Conservation (phyloP, 306 rosid species). For the apple (Malus domestica) region DNA sequence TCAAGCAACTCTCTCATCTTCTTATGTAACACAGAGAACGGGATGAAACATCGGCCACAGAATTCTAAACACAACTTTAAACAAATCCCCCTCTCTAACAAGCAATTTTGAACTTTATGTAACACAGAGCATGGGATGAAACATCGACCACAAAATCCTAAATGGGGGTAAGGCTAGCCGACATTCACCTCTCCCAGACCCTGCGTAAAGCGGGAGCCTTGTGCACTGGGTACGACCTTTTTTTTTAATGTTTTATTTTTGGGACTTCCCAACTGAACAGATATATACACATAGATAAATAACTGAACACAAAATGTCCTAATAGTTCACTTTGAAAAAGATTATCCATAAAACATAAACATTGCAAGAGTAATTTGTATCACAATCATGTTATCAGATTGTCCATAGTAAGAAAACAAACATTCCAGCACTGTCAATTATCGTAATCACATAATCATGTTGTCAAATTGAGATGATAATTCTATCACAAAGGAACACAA, state of each 20-base stretch:
- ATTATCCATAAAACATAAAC: neutral
- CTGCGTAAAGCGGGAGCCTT: too few relatives aligned
- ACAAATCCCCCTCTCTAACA: too few relatives aligned
- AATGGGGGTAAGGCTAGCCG: too few relatives aligned
- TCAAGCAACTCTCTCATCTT: neutral
- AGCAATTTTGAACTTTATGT: too few relatives aligned
- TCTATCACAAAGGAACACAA: neutral
- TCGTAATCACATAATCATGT: neutral
- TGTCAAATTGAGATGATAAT: neutral
- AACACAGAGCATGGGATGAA: neutral
- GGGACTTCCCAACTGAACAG: neutral
- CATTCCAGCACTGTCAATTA: neutral
- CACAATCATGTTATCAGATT: neutral
- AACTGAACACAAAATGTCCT: neutral
- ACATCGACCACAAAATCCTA: neutral
- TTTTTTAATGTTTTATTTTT: neutral
- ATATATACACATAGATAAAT: too few relatives aligned
- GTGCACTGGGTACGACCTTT: too few relatives aligned
- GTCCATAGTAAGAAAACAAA: neutral
- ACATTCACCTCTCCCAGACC: too few relatives aligned
- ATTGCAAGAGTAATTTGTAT: neutral
- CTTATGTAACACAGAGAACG: too few relatives aligned
- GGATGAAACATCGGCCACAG: too few relatives aligned
- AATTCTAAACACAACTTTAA: too few relatives aligned
- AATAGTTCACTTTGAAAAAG: neutral